Evolutionary conservation across 805 yeast species (phyloP), one percentile per base, ranked within the genome.

Genomic region (Suhomyces canberraensis): DNA sequence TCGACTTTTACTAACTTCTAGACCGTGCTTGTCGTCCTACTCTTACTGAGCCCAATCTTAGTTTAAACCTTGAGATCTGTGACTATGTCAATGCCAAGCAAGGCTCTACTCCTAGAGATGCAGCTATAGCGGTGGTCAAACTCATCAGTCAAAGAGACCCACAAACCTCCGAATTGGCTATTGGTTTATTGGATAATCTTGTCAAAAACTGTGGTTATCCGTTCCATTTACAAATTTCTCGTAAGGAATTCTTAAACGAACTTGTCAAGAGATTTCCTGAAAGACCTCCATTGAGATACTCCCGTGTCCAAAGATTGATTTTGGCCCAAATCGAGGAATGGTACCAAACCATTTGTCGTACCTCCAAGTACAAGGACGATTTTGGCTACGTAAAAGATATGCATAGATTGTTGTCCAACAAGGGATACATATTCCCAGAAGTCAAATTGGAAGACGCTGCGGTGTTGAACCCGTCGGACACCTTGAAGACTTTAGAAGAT

Each of bases 181-280:
- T 93, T 46, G 76, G 89, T 1, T 64, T 87, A 34, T 73, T 93
- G 43, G 99, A 93, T 56, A 87, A 87, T 36, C 69, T 93, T 49
- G 98, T 93, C 36, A 93, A 93, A 65, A 93, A 93, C 67, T 93
- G 99, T 66, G 98, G 98, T 4, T 93, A 91, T 60, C 97, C 98
- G 6, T 79, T 93, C 64, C 98, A 93, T 48, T 71, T 93, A 32
- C 98, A 93, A 64, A 87, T 93, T 36, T 85, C 96, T 3, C 76
- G 98, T 42, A 90, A 93, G 61, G 98, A 91, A 58, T 93, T 93
- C 51, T 71, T 93, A 52, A 93, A 93, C 58, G 96, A 88, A 55
- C 73, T 93, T 53, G 98, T 93, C 16, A 84, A 87, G 52, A 68
- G 87, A 57, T 93, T 93, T 65, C 98, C 98, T 2, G 97, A 90